phyloP scores from a whole-genome alignment of 768 basidiomycete genomes.

The Boletus fagicola region DNA sequence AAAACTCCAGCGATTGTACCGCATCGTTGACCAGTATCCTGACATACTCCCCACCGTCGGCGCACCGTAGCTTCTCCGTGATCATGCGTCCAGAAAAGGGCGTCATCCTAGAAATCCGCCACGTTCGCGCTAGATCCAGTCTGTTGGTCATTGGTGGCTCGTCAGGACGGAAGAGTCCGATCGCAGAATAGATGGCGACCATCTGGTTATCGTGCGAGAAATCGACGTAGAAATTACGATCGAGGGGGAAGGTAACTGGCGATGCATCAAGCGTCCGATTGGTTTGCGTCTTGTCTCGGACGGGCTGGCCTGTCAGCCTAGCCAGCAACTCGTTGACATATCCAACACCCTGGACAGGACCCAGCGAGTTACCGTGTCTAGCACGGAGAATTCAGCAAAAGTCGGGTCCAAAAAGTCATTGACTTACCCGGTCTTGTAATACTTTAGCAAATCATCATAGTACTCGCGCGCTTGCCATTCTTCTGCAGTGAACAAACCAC shows the following conservation, averaged over 20 bases:
- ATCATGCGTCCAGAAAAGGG: slow-evolving; percentile 78
- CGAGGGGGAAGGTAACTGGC: slow-evolving; percentile 69
- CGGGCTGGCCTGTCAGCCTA: slow-evolving; percentile 63
- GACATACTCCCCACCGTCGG: slow-evolving; percentile 44
- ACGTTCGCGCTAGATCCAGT: slow-evolving; percentile 36
- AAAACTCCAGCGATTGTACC: slow-evolving; percentile 61
- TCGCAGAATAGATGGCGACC: slow-evolving; percentile 67
- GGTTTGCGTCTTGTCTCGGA: slow-evolving; percentile 70
- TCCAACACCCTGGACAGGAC: slow-evolving; percentile 80
- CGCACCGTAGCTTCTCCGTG: slow-evolving; percentile 63
- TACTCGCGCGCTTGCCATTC: slow-evolving; percentile 74
- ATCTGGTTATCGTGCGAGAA: slow-evolving; percentile 89
- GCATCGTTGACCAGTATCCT: slow-evolving; percentile 80
- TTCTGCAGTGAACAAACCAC: slow-evolving; percentile 58
- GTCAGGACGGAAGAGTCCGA: slow-evolving; percentile 51
- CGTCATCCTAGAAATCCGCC: slow-evolving; percentile 59
- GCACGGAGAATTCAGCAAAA: background rate
- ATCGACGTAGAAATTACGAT: slow-evolving; percentile 68
- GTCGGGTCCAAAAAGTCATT: background rate
- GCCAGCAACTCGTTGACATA: slow-evolving; percentile 89
- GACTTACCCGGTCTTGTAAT: slow-evolving; percentile 69
- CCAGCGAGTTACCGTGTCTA: slow-evolving; percentile 67
- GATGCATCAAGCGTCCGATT: slow-evolving; percentile 71
- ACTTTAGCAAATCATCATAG: slow-evolving; percentile 71
- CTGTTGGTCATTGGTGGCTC: slow-evolving; percentile 12